phyloP scores from a whole-genome alignment of 176 grass and related monocot genomes.

The Phoenix roebelenii region DNA sequence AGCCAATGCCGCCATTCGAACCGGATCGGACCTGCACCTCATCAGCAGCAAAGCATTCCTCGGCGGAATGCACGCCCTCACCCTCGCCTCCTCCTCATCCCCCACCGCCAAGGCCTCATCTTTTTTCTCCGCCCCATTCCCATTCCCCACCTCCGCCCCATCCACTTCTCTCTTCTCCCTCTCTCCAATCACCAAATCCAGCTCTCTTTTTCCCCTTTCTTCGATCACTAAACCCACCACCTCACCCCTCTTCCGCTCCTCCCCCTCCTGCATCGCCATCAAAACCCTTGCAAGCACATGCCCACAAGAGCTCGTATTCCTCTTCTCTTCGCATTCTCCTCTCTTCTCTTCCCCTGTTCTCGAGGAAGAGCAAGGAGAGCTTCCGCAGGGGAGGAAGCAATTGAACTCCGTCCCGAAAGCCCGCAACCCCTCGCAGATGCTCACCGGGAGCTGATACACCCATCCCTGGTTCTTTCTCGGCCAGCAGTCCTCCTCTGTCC shows the following conservation, averaged over 20 bases:
- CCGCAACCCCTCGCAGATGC: slow-evolving; percentile 89
- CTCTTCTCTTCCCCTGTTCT: slow-evolving; percentile 16
- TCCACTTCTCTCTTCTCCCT: slow-evolving; percentile 4
- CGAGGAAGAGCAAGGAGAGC: slow-evolving; percentile 61
- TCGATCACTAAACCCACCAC: slow-evolving; percentile 32
- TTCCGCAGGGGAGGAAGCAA: slow-evolving; percentile 51
- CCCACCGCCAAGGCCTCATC: slow-evolving; percentile 65
- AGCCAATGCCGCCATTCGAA: slow-evolving; percentile 71
- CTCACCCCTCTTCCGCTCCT: slow-evolving; percentile 30
- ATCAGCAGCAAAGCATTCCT: slow-evolving; percentile 88
- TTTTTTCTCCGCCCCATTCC: slow-evolving; percentile 48
- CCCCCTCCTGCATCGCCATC: slow-evolving; percentile 32
- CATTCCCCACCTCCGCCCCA: slow-evolving; percentile 15
- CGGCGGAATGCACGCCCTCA: slow-evolving; percentile 80
- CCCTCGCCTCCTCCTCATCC: slow-evolving; percentile 67
- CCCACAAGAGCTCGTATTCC: slow-evolving; percentile 49
- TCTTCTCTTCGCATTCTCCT: slow-evolving; percentile 19
- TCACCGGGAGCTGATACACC: slow-evolving; percentile 88
- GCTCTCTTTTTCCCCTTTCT: slow-evolving; percentile 36
- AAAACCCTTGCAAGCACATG: slow-evolving; percentile 67
- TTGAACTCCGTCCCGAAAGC: slow-evolving; percentile 61
- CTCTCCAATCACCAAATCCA: slow-evolving; percentile 46
- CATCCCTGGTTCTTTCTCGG: slow-evolving; percentile 73
- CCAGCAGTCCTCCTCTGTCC: slow-evolving; percentile 42
- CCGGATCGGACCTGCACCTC: slow-evolving; percentile 87